Base-by-base conservation (phyloP, 2,329 filamentous ascomycete species). In the Epichloe festucae region DNA sequence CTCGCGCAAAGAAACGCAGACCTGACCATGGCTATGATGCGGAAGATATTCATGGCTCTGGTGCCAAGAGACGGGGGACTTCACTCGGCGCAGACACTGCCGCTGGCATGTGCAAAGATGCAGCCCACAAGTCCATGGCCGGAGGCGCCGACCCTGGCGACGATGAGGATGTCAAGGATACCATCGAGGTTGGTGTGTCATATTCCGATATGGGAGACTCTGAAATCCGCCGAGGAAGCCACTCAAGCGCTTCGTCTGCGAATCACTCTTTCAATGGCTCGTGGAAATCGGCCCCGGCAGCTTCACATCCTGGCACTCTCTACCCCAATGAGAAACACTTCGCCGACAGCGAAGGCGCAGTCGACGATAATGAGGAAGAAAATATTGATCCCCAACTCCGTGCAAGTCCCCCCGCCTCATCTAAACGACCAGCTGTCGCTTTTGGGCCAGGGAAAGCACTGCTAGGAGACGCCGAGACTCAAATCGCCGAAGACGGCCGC, bases 141-240 rank as follows among this genome's bases (percentile, higher is more conserved):
- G 46, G 62, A 36, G 62, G 60, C 54, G 55, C 62, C 47, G 67
- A 67, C 57, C 61, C 62, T 17, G 43, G 31, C 21, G 70, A 74
- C 48, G 70, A 74, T 53, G 73, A 73, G 31, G 72, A 77, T 43
- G 73, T 79, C 31, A 72, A 77, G 59, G 77, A 80, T 59, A 79
- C 76, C 14, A 80, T 80, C 54, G 73, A 79, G 58, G 77, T 79
- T 47, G 74, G 75, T 46, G 72, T 73, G 41, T 64, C 62, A 35
- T 63, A 61, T 42, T 64, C 65, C 31, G 66, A 67, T 48, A 53
- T 60, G 48, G 63, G 63, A 43, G 63, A 64, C 42, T 63, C 62
- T 23, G 65, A 66, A 34, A 49, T 58, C 19, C 58, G 54, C 42
- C 59, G 57, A 11, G 51, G 54, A 45, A 57, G 57, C 47, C 57